Conservation (phyloP, 176 grass and related monocot species). For the Zea mays region Zm-B73-REFERENCE-NAM-5.0 NC_050096.1:178766501-178767000, state of each 20-base stretch:
- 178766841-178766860: constrained; percentile 1
- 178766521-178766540: constrained; percentile 22
- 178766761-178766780: constrained; percentile 48
- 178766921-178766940: constrained; percentile 4
- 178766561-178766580: too few species aligned
- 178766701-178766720: constrained; percentile 15
- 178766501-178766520: constrained; percentile 45
- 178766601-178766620: constrained; percentile 6
- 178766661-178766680: constrained; percentile 28
- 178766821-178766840: background rate
- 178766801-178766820: background rate
- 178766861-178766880: constrained; percentile 23
- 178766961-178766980: background rate
- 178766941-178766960: background rate
- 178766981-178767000: background rate
- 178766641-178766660: constrained; percentile 13
- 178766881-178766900: background rate
- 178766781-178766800: constrained; percentile 10
- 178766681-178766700: constrained; percentile 34
- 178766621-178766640: constrained; percentile 18
- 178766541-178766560: background rate
- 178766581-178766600: background rate
- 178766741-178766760: constrained; percentile 15
- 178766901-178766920: background rate
- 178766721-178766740: constrained; percentile 48